phyloP scores from a whole-genome alignment of 306 rosid species.

The Calophaca sinica region DNA sequence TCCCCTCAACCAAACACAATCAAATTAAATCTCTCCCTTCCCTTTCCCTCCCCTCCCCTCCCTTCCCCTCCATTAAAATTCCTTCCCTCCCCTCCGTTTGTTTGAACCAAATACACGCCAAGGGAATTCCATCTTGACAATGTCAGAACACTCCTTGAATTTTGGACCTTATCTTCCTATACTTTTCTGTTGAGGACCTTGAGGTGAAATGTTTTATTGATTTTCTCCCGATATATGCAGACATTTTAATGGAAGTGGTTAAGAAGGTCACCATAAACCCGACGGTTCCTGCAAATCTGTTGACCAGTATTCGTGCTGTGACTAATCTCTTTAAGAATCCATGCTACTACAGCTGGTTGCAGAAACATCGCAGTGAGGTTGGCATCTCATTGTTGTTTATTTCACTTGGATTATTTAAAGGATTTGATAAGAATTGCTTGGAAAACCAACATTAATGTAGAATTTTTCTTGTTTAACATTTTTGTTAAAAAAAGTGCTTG shows the following conservation, averaged over 20 bases:
- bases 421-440: slow-evolving; percentile 24
- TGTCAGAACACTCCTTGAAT: slow-evolving; percentile 25
- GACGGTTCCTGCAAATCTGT: slow-evolving; percentile 75
- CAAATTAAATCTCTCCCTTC: no score
- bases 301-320: slow-evolving; percentile 84
- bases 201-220: slow-evolving; percentile 31
- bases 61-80: no score
- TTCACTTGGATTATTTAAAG: slow-evolving; percentile 9
- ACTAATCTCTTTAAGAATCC: slow-evolving; percentile 84
- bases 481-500: background rate
- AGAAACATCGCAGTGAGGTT: slow-evolving; percentile 80
- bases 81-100: no score
- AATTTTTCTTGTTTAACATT: background rate
- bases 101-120: no score
- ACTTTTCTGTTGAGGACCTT: slow-evolving; percentile 7
- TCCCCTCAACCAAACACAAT: no score
- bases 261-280: slow-evolving; percentile 65
- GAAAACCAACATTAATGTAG: slow-evolving; percentile 25
- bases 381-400: slow-evolving; percentile 43
- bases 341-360: slow-evolving; percentile 71
- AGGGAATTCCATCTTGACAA: slow-evolving; percentile 22
- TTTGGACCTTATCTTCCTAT: slow-evolving; percentile 18
- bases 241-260: slow-evolving; percentile 63
- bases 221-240: slow-evolving; percentile 54
- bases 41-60: no score